Evolutionary conservation across 345 rosid genomes (phyloP).

Genomic region (Murraya koenigii): DNA sequence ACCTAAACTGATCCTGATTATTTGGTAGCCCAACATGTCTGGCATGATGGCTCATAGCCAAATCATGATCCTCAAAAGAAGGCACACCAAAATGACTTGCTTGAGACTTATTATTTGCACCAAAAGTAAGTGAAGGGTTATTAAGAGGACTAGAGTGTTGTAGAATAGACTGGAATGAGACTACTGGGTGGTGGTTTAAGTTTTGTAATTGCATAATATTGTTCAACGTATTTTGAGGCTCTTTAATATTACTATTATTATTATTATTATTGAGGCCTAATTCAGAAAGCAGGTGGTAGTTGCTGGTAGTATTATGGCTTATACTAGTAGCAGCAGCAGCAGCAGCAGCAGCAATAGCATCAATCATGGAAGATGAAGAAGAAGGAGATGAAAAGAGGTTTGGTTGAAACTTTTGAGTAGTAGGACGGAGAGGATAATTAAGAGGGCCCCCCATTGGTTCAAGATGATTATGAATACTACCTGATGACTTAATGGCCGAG

Average conservation of each 20-base stretch:
- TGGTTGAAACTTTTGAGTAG: constrained; percentile 48
- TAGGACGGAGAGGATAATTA: constrained; percentile 48
- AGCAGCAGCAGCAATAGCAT: constrained; percentile 15
- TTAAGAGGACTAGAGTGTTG: constrained; percentile 15
- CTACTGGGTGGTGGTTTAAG: constrained; percentile 14
- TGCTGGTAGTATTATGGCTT: constrained; percentile 12
- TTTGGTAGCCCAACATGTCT: constrained; percentile 18
- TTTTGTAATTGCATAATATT: constrained; percentile 24
- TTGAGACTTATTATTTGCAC: constrained; percentile 22
- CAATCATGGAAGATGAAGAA: constrained; percentile 3
- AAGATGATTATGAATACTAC: constrained; percentile 23
- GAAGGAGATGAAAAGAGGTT: constrained; percentile 29
- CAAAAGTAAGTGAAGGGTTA: constrained; percentile 18
- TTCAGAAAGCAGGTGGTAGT: constrained; percentile 35
- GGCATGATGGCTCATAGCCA: constrained; percentile 31
- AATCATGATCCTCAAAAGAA: constrained; percentile 28
- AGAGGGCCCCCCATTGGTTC: constrained; percentile 33
- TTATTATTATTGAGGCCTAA: constrained; percentile 21
- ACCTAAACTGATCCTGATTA: constrained; percentile 18
- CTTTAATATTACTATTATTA: neutral
- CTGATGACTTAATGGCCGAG: constrained; percentile 36
- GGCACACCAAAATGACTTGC: constrained; percentile 16
- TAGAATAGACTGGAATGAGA: constrained; percentile 33
- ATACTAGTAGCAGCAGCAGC: constrained; percentile 14
- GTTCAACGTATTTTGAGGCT: constrained; percentile 30